Conservation (phyloP, 192 early-diverging fungal species). For the Coemansia sp. region DNA sequence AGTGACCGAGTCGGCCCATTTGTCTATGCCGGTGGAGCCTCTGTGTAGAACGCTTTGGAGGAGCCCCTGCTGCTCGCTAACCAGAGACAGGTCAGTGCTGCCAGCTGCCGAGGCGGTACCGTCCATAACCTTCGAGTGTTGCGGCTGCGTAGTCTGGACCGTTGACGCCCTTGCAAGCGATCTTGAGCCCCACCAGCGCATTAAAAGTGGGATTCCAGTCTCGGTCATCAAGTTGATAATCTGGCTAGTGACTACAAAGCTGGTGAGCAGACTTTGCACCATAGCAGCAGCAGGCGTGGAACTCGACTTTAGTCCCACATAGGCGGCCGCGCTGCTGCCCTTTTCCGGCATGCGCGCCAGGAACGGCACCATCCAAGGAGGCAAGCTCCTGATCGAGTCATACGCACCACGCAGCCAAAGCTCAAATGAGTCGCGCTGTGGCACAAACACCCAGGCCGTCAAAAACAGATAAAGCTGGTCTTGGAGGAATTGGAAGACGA, state of each 20-base stretch:
- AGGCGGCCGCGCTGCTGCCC: background rate
- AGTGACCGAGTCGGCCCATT: slow-evolving; percentile 21
- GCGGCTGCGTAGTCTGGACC: background rate
- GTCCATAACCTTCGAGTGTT: background rate
- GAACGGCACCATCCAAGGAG: slow-evolving; percentile 24
- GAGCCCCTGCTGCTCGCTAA: background rate
- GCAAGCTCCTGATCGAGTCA: slow-evolving; percentile 19
- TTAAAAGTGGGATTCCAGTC: slow-evolving; percentile 71
- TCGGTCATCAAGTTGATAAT: slow-evolving; percentile 75
- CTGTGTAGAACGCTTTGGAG: slow-evolving; percentile 1
- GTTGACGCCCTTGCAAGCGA: slow-evolving; percentile 13
- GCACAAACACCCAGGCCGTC: slow-evolving; percentile 89
- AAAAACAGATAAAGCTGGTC: slow-evolving; percentile 84
- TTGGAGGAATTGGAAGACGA: slow-evolving; percentile 82
- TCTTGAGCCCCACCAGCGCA: slow-evolving; percentile 47
- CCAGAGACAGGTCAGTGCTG: background rate
- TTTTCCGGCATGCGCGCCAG: slow-evolving; percentile 12
- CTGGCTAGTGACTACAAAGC: slow-evolving; percentile 86
- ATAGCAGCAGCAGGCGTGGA: slow-evolving; percentile 43
- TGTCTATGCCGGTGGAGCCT: slow-evolving; percentile 21
- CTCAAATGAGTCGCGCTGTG: slow-evolving; percentile 72
- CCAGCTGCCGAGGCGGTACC: background rate
- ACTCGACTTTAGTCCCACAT: slow-evolving; percentile 39
- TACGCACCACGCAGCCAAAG: slow-evolving; percentile 47
- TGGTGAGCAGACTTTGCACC: slow-evolving; percentile 61